Percentiles rank a stretch among this genome's conserved stretches.
phyloP scores from a whole-genome alignment of 371 early-diverging fungal species.

The Rhizopus microsporus region DNA sequence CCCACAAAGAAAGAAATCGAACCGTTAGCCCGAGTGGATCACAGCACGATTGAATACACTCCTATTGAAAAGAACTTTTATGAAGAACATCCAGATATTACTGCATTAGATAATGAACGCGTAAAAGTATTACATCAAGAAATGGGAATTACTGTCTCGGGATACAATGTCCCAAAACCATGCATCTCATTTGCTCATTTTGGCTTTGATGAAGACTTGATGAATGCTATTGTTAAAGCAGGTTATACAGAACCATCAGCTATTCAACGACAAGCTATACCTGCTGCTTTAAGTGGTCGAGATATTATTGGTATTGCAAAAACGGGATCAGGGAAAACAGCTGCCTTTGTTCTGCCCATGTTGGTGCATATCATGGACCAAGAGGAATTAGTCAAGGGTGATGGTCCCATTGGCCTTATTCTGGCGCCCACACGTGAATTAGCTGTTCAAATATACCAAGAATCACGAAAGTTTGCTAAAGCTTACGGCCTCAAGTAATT shows the following conservation, averaged over 20 bases:
- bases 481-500: conserved; percentile 64
- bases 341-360: conserved; percentile 82
- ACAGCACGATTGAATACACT: conserved; percentile 68
- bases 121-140: conserved; percentile 60
- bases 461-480: conserved; percentile 80
- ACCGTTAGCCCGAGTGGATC: conserved; percentile 71
- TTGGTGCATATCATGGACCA: conserved; percentile 88
- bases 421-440: conserved; percentile 91
- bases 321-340: conserved; percentile 83
- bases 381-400: conserved; percentile 63
- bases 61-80: conserved; percentile 85
- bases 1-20: conserved; percentile 61
- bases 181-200: conserved; percentile 89
- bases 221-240: conserved; percentile 61
- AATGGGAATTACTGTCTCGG: conserved; percentile 66
- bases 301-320: conserved; percentile 92
- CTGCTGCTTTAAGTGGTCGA: conserved; percentile 75
- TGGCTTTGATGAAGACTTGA: conserved; percentile 77
- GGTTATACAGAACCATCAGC: conserved; percentile 75
- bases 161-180: conserved; percentile 69
- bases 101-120: conserved; percentile 55
- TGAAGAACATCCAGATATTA: conserved; percentile 76
- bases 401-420: conserved; percentile 76
- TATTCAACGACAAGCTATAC: conserved; percentile 79
- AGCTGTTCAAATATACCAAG: conserved; percentile 84